phyloP scores from a whole-genome alignment of 1,284 basidiomycete genomes.

The Singerocomus rubriflavus region DNA sequence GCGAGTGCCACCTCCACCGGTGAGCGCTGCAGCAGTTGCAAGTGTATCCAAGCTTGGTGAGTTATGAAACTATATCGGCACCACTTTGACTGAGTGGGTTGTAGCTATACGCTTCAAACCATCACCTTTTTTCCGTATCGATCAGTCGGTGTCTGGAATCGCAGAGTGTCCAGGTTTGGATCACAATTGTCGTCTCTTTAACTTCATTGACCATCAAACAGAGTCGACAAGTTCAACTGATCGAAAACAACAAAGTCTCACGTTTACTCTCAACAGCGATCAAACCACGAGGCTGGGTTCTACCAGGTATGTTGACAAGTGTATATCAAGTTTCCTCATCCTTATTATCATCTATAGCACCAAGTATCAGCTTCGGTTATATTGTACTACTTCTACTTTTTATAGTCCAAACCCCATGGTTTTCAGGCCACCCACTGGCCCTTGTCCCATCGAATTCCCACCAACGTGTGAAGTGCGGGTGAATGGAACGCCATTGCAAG shows the following conservation, averaged over 20 bases:
- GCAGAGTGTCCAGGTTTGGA: conserved; percentile 70
- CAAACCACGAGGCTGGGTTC: conserved; percentile 60
- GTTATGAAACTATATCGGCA: neutral
- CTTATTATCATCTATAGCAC: conserved; percentile 40
- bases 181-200: conserved; percentile 1
- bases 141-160: conserved; percentile 60
- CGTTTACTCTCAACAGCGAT: conserved; percentile 62
- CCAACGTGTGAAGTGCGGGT: conserved; percentile 88
- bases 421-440: conserved; percentile 49
- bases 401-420: conserved; percentile 51
- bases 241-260: conserved; percentile 59
- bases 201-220: conserved; percentile 34
- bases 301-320: conserved; percentile 39
- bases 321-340: conserved; percentile 3
- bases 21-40: conserved; percentile 34
- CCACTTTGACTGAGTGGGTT: conserved; percentile 11
- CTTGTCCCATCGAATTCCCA: conserved; percentile 87
- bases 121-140: conserved; percentile 74
- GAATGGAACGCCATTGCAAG: conserved; percentile 66
- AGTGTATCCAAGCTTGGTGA: conserved; percentile 32
- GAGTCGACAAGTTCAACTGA: conserved; percentile 76
- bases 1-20: conserved; percentile 41
- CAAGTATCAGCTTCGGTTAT: conserved; percentile 81
- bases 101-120: conserved; percentile 72
- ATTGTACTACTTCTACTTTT: conserved; percentile 90